Conservation (phyloP, 306 rosid species). For the Macrotyloma uniflorum region DNA sequence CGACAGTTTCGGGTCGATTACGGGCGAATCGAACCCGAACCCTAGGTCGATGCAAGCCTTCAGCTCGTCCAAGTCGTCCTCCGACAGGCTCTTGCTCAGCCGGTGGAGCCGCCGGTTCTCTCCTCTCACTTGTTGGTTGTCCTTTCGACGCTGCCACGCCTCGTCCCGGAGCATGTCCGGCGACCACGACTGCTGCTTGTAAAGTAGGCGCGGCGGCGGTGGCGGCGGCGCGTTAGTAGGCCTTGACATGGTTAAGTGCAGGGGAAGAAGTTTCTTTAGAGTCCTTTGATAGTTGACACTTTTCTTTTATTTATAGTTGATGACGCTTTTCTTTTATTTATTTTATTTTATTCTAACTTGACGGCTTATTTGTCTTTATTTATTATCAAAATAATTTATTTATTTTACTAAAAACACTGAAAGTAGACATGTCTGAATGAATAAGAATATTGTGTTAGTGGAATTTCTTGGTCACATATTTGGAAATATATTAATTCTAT, state of each 20-base stretch:
- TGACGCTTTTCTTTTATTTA: background rate
- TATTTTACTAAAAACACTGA: too few relatives aligned
- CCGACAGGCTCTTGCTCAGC: constrained; percentile 60
- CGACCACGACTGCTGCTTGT: constrained; percentile 74
- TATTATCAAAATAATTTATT: background rate
- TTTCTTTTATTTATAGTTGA: background rate
- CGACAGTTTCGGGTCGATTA: constrained; percentile 54
- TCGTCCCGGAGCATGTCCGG: constrained; percentile 72
- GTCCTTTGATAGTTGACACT: background rate
- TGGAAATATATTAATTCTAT: background rate
- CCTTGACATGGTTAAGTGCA: constrained; percentile 39
- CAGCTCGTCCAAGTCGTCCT: constrained; percentile 70
- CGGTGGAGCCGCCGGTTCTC: constrained; percentile 2
- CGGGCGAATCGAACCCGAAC: constrained; percentile 66
- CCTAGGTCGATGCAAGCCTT: constrained; percentile 89
- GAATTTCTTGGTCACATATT: background rate
- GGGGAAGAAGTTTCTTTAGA: background rate
- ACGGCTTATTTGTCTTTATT: background rate
- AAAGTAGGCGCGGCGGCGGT: constrained; percentile 41
- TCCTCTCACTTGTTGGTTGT: background rate
- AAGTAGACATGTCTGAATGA: background rate
- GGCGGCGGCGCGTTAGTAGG: constrained; percentile 44
- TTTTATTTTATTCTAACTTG: background rate
- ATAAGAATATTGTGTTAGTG: background rate
- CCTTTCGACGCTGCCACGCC: constrained; percentile 72